phyloP scores from a whole-genome alignment of 169 alveolate genomes.

The Pseudocohnilembus persalinus region DNA sequence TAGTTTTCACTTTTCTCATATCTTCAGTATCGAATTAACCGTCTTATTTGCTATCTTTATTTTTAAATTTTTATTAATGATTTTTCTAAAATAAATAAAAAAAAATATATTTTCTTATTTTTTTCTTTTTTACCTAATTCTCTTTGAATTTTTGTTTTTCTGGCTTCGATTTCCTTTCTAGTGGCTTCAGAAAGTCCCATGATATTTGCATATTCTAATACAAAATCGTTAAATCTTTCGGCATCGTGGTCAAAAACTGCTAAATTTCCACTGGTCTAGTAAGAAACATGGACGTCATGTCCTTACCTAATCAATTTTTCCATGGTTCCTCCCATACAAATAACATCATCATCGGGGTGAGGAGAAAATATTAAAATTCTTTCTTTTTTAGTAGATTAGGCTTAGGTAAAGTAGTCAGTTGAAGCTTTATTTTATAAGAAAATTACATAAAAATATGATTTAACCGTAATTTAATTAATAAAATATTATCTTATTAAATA shows the following conservation, averaged over 20 bases:
- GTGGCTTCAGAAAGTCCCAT: not conserved
- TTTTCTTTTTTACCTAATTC: not conserved
- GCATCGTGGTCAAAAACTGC: constrained; percentile 60
- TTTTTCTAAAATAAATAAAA: no score
- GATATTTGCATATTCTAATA: constrained; percentile 8
- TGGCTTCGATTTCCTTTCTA: not conserved
- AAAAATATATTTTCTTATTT: not conserved
- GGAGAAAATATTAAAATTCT: constrained; percentile 50
- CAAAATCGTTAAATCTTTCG: constrained; percentile 33
- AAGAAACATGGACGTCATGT: constrained; percentile 50
- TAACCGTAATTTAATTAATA: not conserved
- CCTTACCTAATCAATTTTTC: constrained; percentile 39
- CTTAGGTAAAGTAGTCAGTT: constrained; percentile 30
- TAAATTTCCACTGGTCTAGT: constrained; percentile 45
- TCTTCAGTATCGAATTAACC: constrained; percentile 41
- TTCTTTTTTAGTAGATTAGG: constrained; percentile 17
- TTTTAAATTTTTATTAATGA: no score
- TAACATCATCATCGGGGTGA: constrained; percentile 64
- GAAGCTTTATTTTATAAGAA: constrained; percentile 14
- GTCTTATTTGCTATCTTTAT: constrained; percentile 19
- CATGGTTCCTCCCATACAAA: constrained; percentile 59
- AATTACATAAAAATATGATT: no score
- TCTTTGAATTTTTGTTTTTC: not conserved
- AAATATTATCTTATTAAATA: not conserved
- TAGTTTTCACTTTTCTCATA: constrained; percentile 24